A percentile compares a stretch with the other conserved stretches of the same genome.
These are phyloP conservation scores for Eustoma russellianum DNA, from an alignment of 257 asterid species.

Conservation along the genomic window DNA sequence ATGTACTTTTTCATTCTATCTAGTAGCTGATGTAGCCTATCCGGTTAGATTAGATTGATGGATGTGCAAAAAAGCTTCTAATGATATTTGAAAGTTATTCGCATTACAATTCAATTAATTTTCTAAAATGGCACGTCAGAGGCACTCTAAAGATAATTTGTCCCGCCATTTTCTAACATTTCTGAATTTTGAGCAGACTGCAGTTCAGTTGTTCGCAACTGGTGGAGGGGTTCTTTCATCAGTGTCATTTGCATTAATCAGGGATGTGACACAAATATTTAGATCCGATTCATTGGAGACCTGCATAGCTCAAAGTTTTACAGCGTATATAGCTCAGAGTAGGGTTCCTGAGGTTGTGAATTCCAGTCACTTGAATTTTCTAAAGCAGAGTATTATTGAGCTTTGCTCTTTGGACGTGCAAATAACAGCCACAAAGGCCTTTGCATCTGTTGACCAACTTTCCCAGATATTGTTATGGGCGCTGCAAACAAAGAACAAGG, in stretches of 20 bases:
- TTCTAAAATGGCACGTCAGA: too few species aligned
- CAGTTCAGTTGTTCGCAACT: slow-evolving; percentile 87
- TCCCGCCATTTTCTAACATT: not conserved
- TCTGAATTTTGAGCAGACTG: slow-evolving; percentile 42
- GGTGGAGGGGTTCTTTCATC: slow-evolving; percentile 56
- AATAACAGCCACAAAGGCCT: slow-evolving; percentile 53
- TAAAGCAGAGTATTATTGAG: slow-evolving; percentile 61
- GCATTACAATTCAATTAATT: too few species aligned
- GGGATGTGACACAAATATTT: slow-evolving; percentile 45
- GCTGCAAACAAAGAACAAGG: slow-evolving; percentile 67
- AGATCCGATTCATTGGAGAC: slow-evolving; percentile 42
- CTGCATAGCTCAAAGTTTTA: slow-evolving; percentile 57
- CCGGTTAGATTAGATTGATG: too few species aligned
- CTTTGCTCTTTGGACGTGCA: slow-evolving; percentile 70
- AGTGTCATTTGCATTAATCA: slow-evolving; percentile 49
- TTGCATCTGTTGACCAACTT: slow-evolving; percentile 55
- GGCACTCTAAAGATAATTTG: too few species aligned
- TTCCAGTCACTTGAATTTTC: slow-evolving; percentile 49
- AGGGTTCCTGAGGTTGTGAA: slow-evolving; percentile 51
- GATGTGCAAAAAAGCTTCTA: too few species aligned
- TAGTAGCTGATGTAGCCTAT: too few species aligned
- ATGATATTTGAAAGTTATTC: too few species aligned
- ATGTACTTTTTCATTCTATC: too few species aligned
- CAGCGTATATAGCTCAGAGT: slow-evolving; percentile 50
- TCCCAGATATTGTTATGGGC: slow-evolving; percentile 59